Conservation (phyloP, 176 grass and related monocot genomes). For the Carex littledalei region DNA sequence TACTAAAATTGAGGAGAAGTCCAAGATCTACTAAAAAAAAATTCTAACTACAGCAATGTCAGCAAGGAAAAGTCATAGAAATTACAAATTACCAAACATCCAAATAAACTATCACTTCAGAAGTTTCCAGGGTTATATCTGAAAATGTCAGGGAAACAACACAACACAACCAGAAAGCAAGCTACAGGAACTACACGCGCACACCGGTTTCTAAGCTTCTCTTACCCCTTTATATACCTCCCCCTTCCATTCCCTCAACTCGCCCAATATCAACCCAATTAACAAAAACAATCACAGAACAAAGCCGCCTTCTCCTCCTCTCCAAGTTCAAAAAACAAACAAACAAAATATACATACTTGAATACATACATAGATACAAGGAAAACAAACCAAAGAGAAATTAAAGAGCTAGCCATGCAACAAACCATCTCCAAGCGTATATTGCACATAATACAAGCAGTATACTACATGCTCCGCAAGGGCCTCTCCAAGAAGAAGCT, state of each 20-base stretch:
- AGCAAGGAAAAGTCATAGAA: neutral
- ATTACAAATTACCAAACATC: neutral
- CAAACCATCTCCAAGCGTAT: slow-evolving; percentile 49
- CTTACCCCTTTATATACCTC: slow-evolving; percentile 41
- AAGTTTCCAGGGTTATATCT: neutral
- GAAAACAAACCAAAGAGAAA: neutral
- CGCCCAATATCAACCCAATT: slow-evolving; percentile 22
- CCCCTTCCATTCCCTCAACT: slow-evolving; percentile 31
- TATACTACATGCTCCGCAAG: slow-evolving; percentile 74
- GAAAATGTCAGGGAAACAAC: slow-evolving; percentile 14
- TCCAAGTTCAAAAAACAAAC: neutral
- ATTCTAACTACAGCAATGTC: neutral
- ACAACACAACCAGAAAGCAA: slow-evolving; percentile 8
- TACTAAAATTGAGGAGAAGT: neutral
- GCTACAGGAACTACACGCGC: slow-evolving; percentile 9
- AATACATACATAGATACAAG: neutral
- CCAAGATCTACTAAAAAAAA: neutral
- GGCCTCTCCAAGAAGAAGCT: slow-evolving; percentile 69
- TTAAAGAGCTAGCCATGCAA: no score
- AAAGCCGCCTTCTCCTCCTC: neutral
- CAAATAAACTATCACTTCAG: neutral
- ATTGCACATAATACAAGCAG: slow-evolving; percentile 41
- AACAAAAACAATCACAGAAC: slow-evolving; percentile 4
- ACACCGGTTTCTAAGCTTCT: neutral
- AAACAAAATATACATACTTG: no score